These are phyloP conservation scores for Verticillium alfalfae DNA, from an alignment of 2,329 filamentous ascomycete species.

Conservation along the genomic window DNA sequence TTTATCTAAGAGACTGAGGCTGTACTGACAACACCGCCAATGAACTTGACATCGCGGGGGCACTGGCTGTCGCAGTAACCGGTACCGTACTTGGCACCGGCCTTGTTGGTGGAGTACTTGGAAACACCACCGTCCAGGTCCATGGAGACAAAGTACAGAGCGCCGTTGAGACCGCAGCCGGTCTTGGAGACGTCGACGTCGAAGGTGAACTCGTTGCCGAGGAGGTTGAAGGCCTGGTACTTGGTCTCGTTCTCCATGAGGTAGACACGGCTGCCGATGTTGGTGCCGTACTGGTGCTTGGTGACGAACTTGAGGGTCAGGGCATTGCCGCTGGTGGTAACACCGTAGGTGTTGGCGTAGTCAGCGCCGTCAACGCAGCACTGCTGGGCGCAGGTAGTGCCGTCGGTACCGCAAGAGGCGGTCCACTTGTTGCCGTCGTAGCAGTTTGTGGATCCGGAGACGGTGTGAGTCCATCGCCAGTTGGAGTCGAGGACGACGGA, in stretches of 20 bases:
- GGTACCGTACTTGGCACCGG: slow-evolving; percentile 55
- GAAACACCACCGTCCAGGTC: slow-evolving; percentile 48
- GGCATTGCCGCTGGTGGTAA: slow-evolving; percentile 43
- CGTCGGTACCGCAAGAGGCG: slow-evolving; percentile 28
- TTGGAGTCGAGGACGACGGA: slow-evolving; percentile 54
- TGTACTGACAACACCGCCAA: slow-evolving; percentile 41
- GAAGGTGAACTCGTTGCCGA: slow-evolving; percentile 66
- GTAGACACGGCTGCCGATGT: slow-evolving; percentile 54
- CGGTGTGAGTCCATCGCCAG: slow-evolving; percentile 55
- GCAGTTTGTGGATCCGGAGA: slow-evolving; percentile 45
- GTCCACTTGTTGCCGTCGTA: slow-evolving; percentile 49
- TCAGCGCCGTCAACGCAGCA: slow-evolving; percentile 50
- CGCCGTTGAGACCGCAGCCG: slow-evolving; percentile 66
- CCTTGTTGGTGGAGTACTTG: slow-evolving; percentile 45
- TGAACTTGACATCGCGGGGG: slow-evolving; percentile 52
- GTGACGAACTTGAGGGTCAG: slow-evolving; percentile 55
- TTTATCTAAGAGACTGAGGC: not conserved
- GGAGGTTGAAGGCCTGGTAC: slow-evolving; percentile 60
- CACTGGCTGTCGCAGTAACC: slow-evolving; percentile 49
- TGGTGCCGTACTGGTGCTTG: slow-evolving; percentile 37
- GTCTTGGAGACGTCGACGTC: slow-evolving; percentile 66
- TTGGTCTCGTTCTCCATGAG: slow-evolving; percentile 55
- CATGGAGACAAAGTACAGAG: slow-evolving; percentile 60
- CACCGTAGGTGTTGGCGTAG: slow-evolving; percentile 46
- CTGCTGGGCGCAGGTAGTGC: slow-evolving; percentile 36